A percentile compares a stretch with the other conserved stretches of the same genome.
These are phyloP conservation scores for Coemansia aciculifera DNA, from an alignment of 192 early-diverging fungal species.

Conservation along the genomic window DNA sequence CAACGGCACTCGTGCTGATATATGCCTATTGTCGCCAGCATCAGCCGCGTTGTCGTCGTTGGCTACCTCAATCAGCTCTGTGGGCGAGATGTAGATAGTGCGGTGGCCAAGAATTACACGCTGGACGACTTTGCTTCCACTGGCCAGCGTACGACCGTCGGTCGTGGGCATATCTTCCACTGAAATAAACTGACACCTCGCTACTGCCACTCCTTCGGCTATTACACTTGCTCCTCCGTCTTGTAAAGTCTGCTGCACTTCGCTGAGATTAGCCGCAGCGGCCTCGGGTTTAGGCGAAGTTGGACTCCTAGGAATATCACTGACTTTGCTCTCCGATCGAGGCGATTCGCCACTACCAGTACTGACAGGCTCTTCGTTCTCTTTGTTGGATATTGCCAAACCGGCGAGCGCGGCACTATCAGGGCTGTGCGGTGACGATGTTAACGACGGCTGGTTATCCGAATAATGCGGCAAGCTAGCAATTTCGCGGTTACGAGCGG, in stretches of 20 bases:
- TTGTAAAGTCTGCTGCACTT: slow-evolving; percentile 20
- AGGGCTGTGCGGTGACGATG: neutral
- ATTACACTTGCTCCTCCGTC: slow-evolving; percentile 12
- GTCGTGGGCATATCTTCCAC: slow-evolving; percentile 10
- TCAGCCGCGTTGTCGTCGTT: neutral
- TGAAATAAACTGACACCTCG: slow-evolving; percentile 13
- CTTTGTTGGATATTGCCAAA: neutral
- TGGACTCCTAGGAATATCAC: neutral
- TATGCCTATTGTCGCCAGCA: neutral
- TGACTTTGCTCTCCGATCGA: neutral
- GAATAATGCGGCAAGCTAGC: slow-evolving; percentile 40
- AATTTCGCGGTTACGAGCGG: slow-evolving; percentile 23
- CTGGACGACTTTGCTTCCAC: slow-evolving; percentile 21
- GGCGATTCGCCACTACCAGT: neutral
- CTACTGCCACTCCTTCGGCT: slow-evolving; percentile 3
- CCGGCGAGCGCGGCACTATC: neutral
- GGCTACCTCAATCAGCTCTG: slow-evolving; percentile 22
- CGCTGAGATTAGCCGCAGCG: neutral
- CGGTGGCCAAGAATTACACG: neutral
- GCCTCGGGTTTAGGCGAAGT: neutral
- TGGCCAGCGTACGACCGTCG: neutral
- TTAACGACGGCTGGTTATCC: neutral
- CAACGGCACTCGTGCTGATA: slow-evolving; percentile 9
- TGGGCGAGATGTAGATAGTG: slow-evolving; percentile 16
- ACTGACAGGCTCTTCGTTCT: neutral